These are phyloP conservation scores for Auricularia cornea DNA, from an alignment of 768 basidiomycete species.

Conservation along the genomic window DNA sequence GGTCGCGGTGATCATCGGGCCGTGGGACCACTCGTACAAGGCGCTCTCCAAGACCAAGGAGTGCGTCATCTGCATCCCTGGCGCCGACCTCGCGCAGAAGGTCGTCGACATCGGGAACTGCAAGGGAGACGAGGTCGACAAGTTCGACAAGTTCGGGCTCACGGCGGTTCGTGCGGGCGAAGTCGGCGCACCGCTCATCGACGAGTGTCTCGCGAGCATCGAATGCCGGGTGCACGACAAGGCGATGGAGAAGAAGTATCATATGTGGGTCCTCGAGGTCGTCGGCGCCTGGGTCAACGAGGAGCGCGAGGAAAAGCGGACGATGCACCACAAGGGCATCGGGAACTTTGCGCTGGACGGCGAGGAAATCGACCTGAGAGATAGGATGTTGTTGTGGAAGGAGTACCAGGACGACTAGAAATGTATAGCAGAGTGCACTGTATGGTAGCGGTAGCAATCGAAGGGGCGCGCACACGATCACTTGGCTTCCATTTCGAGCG, in stretches of 20 bases:
- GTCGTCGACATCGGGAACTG: constrained; percentile 3
- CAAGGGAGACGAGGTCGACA: constrained; percentile 1
- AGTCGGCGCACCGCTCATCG: not conserved
- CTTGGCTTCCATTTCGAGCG: too few relatives aligned
- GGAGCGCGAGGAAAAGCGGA: constrained; percentile 1
- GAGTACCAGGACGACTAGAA: not conserved
- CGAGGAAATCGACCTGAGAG: constrained; percentile 1
- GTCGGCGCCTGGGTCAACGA: constrained; percentile 2
- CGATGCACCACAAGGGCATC: constrained; percentile 2
- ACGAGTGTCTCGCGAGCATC: constrained; percentile 1
- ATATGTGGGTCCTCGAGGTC: constrained; percentile 1
- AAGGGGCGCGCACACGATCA: too few relatives aligned
- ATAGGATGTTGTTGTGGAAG: constrained; percentile 4
- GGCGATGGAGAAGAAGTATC: not conserved
- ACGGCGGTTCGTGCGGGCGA: not conserved
- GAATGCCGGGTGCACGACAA: constrained; percentile 2
- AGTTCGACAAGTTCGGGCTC: not conserved
- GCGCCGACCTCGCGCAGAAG: not conserved
- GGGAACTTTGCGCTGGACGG: constrained; percentile 5
- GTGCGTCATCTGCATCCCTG: constrained; percentile 1
- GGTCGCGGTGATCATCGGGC: not conserved
- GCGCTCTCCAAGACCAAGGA: constrained; percentile 2
- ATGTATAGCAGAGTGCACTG: not conserved
- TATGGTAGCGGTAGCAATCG: too few relatives aligned
- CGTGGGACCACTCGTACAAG: constrained; percentile 3